Percentiles rank a stretch among this genome's conserved stretches.
These are phyloP conservation scores for Geotrichum bryndzae DNA, from an alignment of 1,139 yeast genomes.

Conservation along the genomic window DNA sequence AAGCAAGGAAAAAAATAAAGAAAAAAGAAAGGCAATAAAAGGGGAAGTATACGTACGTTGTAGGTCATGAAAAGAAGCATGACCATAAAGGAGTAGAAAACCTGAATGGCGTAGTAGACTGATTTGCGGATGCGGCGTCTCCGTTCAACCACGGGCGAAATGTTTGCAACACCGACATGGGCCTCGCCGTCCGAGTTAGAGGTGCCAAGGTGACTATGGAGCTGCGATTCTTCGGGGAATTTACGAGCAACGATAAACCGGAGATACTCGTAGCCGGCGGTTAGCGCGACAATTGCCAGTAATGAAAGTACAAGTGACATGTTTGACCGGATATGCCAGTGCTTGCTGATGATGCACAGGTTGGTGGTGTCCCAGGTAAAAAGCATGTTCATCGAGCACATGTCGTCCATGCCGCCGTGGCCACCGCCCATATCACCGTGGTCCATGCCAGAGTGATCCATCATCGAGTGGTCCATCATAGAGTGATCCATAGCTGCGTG, in stretches of 20 bases:
- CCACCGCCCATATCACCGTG: conserved; percentile 19
- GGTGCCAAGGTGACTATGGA: background rate
- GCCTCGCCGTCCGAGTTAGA: background rate
- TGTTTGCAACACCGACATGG: background rate
- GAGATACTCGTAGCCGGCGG: conserved; percentile 58
- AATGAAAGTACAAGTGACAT: conserved; percentile 50
- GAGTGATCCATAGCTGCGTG: conserved; percentile 9
- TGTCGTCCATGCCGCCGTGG: conserved; percentile 27
- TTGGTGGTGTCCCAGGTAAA: conserved; percentile 76
- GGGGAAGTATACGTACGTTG: conserved; percentile 36
- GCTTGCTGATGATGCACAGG: conserved; percentile 62
- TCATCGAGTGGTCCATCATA: conserved; percentile 7
- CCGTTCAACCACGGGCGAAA: background rate
- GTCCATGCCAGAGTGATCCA: conserved; percentile 12
- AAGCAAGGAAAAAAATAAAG: background rate
- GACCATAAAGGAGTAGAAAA: conserved; percentile 67
- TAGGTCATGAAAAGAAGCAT: conserved; percentile 78
- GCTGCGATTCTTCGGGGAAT: background rate
- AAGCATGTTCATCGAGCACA: conserved; percentile 72
- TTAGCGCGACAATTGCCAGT: conserved; percentile 44
- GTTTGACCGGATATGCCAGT: conserved; percentile 71
- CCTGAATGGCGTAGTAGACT: conserved; percentile 60
- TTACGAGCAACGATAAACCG: conserved; percentile 32
- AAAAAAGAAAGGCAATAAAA: background rate
- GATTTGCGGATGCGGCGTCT: conserved; percentile 24